Evolutionary conservation across 371 early-diverging fungal genomes (phyloP).

Genomic region (Mucor sp.): DNA sequence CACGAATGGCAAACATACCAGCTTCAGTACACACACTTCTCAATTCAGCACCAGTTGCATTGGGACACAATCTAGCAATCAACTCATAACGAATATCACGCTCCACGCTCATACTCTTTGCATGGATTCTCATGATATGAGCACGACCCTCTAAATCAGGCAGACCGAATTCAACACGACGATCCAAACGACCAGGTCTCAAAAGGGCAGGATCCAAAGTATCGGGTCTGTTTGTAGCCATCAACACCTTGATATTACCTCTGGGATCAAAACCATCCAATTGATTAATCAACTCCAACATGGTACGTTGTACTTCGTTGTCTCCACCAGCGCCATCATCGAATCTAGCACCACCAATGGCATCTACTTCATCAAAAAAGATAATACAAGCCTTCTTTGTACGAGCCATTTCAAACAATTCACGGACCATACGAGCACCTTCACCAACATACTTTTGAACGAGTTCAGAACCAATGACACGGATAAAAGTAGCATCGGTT

Average conservation of each 20-base stretch:
- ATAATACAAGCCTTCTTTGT: constrained; percentile 85
- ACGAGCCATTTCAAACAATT: constrained; percentile 99
- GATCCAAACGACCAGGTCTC: constrained; percentile 98
- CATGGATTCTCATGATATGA: constrained; percentile 99
- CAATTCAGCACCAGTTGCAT: constrained; percentile 98
- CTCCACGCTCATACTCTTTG: constrained; percentile 99
- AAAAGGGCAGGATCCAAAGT: constrained; percentile 98
- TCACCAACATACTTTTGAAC: constrained; percentile 99
- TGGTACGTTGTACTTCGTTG: constrained; percentile 97
- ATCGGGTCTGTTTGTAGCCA: constrained; percentile 99
- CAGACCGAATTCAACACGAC: constrained; percentile 99
- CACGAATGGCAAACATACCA: constrained; percentile 99
- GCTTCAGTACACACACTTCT: constrained; percentile 99
- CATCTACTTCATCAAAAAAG: constrained; percentile 99
- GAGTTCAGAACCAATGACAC: constrained; percentile 98
- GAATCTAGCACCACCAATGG: constrained; percentile 96
- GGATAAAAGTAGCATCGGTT: constrained; percentile 99
- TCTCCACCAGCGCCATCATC: constrained; percentile 91
- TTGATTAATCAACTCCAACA: constrained; percentile 99
- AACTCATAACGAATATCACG: constrained; percentile 97
- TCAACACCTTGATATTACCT: constrained; percentile 99
- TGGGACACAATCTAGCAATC: constrained; percentile 95
- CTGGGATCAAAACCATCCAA: constrained; percentile 99
- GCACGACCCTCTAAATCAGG: constrained; percentile 97
- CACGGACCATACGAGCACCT: constrained; percentile 99